These are phyloP conservation scores for Epichloe coenophiala DNA, from an alignment of 2,329 filamentous ascomycete genomes.

Conservation along the genomic window DNA sequence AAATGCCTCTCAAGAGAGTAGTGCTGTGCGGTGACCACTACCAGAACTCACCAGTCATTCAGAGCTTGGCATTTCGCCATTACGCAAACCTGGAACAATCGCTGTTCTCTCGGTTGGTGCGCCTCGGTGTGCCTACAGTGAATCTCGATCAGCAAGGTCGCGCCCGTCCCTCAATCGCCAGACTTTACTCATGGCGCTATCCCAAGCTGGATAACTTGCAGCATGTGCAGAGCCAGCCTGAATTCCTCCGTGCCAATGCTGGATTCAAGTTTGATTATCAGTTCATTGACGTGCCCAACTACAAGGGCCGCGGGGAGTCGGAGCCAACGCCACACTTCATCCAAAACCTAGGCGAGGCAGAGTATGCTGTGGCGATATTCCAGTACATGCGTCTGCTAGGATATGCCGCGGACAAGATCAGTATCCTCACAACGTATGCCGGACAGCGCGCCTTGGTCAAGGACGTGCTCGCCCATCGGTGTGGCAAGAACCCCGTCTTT, in stretches of 20 bases:
- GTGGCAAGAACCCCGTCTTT: constrained; percentile 71
- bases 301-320: constrained; percentile 77
- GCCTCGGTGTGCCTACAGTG: constrained; percentile 83
- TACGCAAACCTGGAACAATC: constrained; percentile 96
- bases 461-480: constrained; percentile 75
- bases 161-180: constrained; percentile 72
- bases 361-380: constrained; percentile 89
- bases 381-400: constrained; percentile 96
- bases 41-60: constrained; percentile 91
- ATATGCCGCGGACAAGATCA: constrained; percentile 73
- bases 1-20: constrained; percentile 69
- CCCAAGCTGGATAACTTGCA: constrained; percentile 66
- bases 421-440: constrained; percentile 84
- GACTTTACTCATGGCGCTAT: constrained; percentile 91
- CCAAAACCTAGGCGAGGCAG: constrained; percentile 91
- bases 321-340: constrained; percentile 91
- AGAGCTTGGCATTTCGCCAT: constrained; percentile 84
- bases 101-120: constrained; percentile 79
- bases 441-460: constrained; percentile 79
- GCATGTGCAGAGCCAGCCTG: constrained; percentile 49
- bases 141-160: constrained; percentile 89
- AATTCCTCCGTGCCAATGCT: constrained; percentile 74
- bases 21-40: constrained; percentile 91
- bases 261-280: constrained; percentile 92
- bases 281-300: constrained; percentile 90